Base-by-base conservation (phyloP, 1,284 basidiomycete genomes). In the Sanghuangporus baumii region DNA sequence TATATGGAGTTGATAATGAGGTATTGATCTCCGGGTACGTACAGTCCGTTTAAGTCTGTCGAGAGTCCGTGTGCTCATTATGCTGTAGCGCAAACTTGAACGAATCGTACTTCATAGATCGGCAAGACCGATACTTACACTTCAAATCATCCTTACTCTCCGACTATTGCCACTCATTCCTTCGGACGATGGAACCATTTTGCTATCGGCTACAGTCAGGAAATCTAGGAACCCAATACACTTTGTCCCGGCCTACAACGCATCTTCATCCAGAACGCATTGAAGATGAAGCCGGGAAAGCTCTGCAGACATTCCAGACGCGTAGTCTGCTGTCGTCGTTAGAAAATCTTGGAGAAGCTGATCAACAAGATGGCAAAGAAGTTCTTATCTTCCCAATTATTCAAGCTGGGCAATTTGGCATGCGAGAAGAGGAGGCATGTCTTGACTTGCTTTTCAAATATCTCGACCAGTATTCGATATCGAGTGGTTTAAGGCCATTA, bases 1-100 rank as follows among this genome's bases (percentile, higher is more conserved):
- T 96, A 64, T 99, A 99, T 71, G 93, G 93, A 16, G 89, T 85
- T 0, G 97, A 99, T 71, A 88, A 98, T 71, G 87, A 94, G 62
- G 83, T 99, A 43, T 85, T 99, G 72, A 88, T 99, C 66, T 94
- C 87, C 70, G 97, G 96, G 95, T 96, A 71, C 76, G 91, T 78
- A 23, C 23, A 48, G 58, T 58, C 55, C 8, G 36, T 46, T 56
- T 55, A 59, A 62, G 52, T 48, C 20, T 57, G 55, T 58, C 59
- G 51, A 31, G 16, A 2, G 8, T 8, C 56, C 55, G 12, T 60
- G 36, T 55, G 6, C 38, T 37, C 61, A 66, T 36, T n/a, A 59
- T 62, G 14, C 38, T 57, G 18, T 59, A 97, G 95, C 1, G 96
- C 96, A n/a, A 99, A 99, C 72, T 80, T 99, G 54, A 96, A 91